Evolutionary conservation across 2,329 filamentous ascomycete species (phyloP), one percentile per base, ranked within the genome.

Genomic region (Colletotrichum cereale): DNA sequence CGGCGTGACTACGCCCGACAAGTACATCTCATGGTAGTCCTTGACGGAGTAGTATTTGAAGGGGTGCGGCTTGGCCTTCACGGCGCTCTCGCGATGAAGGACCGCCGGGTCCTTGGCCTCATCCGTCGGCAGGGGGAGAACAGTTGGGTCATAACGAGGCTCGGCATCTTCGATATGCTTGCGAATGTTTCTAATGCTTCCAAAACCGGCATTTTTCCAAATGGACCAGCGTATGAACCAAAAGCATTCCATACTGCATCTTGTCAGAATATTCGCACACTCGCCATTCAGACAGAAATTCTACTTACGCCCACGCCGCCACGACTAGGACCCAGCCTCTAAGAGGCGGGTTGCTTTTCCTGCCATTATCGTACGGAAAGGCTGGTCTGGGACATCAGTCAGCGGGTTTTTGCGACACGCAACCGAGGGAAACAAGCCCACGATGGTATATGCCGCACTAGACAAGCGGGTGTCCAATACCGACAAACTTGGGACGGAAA

Each of bases 191-290:
- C 88, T 87, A 50, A 93, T 82, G 5, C 82, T 80, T 57, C 81
- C 82, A 76, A 94, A 93, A 48, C 90, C 90, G 26, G 90, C 90
- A 78, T 91, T 91, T 48, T 81, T 81, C 89, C 90, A 93, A 74
- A 91, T 84, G 62, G 85, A 77, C 70, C 83, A 84, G 60, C 89
- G 86, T 11, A 92, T 71, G 58, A 87, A 84, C 26, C 84, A 82
- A 21, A 91, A 77, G 62, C 84, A 86, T 55, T 89, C 85, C 75
- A 92, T 84, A 14, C 87, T 89, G 73, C 24, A 24, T 36, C 18
- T 18, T 40, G 60, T 74, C 34, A 75, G 68, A 40, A 29, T 53
- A 63, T 14, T n/a, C 18, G 6, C 12, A 21, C n/a, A 14, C 26
- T n/a, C 16, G n/a, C 26, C 21, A n/a, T 12, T n/a, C 8, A 5